A percentile compares a stretch with the other conserved stretches of the same genome.
phyloP scores from a whole-genome alignment of 2,329 filamentous ascomycete genomes.

The Parastagonospora avenae region DNA sequence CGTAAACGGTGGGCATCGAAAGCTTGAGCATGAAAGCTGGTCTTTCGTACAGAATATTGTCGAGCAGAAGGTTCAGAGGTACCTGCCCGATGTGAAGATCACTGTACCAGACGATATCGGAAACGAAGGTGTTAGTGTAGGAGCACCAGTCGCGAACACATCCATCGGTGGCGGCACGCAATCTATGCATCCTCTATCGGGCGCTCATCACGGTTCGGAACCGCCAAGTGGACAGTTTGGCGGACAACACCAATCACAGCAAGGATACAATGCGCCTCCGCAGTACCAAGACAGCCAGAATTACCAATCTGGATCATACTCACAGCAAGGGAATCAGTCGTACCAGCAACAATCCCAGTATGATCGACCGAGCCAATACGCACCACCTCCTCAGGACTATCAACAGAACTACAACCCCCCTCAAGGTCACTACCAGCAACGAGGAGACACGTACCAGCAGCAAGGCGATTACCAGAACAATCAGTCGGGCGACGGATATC shows the following conservation, averaged over 20 bases:
- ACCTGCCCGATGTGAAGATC: constrained; percentile 38
- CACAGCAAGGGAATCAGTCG: constrained; percentile 7
- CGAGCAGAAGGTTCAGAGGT: constrained; percentile 36
- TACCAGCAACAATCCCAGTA: constrained; percentile 1
- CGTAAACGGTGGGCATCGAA: constrained; percentile 38
- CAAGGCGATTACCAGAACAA: constrained; percentile 8
- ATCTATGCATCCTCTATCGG: constrained; percentile 1
- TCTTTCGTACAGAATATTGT: constrained; percentile 38
- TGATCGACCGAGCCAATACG: constrained; percentile 6
- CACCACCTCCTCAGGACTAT: constrained; percentile 7
- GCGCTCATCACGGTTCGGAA: neutral
- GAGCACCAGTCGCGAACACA: constrained; percentile 18
- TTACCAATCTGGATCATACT: constrained; percentile 7
- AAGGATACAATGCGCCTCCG: constrained; percentile 8
- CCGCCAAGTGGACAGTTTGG: neutral
- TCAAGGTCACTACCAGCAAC: constrained; percentile 10
- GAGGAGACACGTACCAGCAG: constrained; percentile 1
- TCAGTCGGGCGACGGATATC: constrained; percentile 12
- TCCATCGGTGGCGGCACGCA: constrained; percentile 18
- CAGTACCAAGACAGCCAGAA: constrained; percentile 13
- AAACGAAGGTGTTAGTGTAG: constrained; percentile 37
- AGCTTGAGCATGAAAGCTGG: constrained; percentile 38
- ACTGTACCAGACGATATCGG: constrained; percentile 37
- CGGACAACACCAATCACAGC: constrained; percentile 4
- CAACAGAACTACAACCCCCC: constrained; percentile 5